Base-by-base conservation (phyloP, 129 eudicot genomes). In the Centrapalus pauciflorus region DNA sequence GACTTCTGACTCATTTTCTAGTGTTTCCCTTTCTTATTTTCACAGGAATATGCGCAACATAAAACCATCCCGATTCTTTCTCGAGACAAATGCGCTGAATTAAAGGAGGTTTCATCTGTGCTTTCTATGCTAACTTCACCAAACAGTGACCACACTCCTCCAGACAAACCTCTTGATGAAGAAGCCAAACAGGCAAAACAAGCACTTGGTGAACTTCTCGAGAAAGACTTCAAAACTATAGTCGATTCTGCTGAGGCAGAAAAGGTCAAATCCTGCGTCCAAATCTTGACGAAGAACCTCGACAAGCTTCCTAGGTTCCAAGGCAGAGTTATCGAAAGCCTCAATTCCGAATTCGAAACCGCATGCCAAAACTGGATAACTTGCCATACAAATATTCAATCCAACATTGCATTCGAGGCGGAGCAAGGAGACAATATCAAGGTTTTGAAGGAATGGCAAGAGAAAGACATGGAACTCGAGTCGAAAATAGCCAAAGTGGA, bases 251-350 rank as follows among this genome's bases (percentile, higher is more conserved):
- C 71, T 13, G 57, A 73, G 16, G 77, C 63, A 73, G 46, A 73
- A 51, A 73, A 28, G 14, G 34, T 73, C 23, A 63, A 73, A 73
- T 38, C 41, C 14, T 40, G 65, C 46, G 52, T 73, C 64, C 21
- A 52, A 26, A 63, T 63, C 19, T 37, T 73, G 45, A 63, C 23
- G 7, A 41, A 64, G 20, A 52, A 27, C 77, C 77, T 63, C 71
- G 57, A 73, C 71, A 73, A 63, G 32, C 77, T 73, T 28, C 77
- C 77, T 9, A 37, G 29, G 19, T 73, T 55, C 61, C 77, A 73
- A 73, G 77, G 71, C 77, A 25, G 38, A 19, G 77, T 73, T 20
- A 55, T 73, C 27, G 64, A 73, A 19, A 55, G 43, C 20, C 71
- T 73, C 34, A 38, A 73, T 55, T 5, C 23, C 2, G 71, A 73